Base-by-base conservation (phyloP, 176 grass and related monocot genomes). In the Oryza australiensis region DNA sequence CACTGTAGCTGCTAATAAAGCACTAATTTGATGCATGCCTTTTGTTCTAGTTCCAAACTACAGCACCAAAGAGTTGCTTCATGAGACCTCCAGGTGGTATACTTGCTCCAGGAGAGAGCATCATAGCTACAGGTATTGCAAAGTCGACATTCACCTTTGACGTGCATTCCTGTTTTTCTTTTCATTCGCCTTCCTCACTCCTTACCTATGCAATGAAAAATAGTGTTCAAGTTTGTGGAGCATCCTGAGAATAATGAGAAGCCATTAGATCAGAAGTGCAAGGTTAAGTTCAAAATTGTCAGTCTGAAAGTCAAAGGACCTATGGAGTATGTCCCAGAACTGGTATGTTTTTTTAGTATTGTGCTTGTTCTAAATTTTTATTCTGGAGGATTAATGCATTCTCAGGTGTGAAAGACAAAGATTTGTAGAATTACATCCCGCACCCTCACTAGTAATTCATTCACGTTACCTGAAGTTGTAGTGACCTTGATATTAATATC, bases 181-280 rank as follows among this genome's bases (percentile, higher is more conserved):
- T 59, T 0, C 74, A 22, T 11, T 37, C 2, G 11, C n/a, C 8
- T 68, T 86, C 63, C 8, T 66, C 48, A 84, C 64, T 81, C 42
- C 75, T 43, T 35, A n/a, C 23, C 48, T 45, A 10, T 64, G 62
- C 11, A 70, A 73, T 82, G 45, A n/a, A n/a, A n/a, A n/a, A 14
- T 75, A 99, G 97, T 99, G 51, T 99, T 95, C 84, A 99, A 99
- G 81, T 99, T 99, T 78, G 93, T 99, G 35, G 97, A 99, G 87
- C 97, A 93, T 51, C 97, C 97, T 27, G 93, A 99, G 74, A 99
- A 92, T 35, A 99, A 99, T 53, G 97, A 99, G 87, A 99, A 87
- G 33, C 89, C 89, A 5, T 70, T 95, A 68, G 93, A 99, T n/a
- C 94, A 97, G 76, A 99, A 94, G 60, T 85, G 87, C 91, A 94